Conservation (phyloP, 139 green algal genomes). For the Coelastrella sp. region DNA sequence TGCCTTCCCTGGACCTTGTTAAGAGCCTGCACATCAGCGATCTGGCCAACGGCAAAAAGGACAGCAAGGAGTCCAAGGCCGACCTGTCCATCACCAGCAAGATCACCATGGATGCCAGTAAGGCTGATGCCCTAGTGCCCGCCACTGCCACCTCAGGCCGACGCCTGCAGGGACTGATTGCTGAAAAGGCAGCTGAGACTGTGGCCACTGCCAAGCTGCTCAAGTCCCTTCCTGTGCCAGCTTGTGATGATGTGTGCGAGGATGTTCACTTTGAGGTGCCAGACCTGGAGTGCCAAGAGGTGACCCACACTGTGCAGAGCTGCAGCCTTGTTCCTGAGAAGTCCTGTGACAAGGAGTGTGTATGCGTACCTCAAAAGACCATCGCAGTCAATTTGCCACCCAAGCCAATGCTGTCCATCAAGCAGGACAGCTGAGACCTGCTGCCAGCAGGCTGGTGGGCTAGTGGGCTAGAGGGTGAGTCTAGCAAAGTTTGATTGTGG, state of each 20-base stretch:
- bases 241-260: conserved; percentile 1
- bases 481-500: too few relatives aligned
- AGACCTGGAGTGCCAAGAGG: conserved; percentile 6
- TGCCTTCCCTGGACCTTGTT: neutral
- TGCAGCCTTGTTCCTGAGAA: neutral
- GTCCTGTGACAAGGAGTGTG: conserved; percentile 7
- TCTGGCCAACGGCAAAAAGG: neutral
- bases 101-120: neutral
- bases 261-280: neutral
- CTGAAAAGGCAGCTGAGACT: neutral
- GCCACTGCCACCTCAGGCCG: neutral
- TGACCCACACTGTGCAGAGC: neutral
- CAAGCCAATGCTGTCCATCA: neutral
- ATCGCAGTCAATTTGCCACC: neutral
- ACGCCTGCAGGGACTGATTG: neutral
- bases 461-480: neutral
- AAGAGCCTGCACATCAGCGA: neutral
- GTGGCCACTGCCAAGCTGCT: neutral
- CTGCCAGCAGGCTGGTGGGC: neutral
- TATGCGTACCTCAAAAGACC: conserved; percentile 18
- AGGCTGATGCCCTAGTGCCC: neutral
- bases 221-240: neutral
- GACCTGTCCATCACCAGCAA: neutral
- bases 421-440: neutral
- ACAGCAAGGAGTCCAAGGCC: neutral